Percentiles rank a stretch among this genome's conserved stretches.
Conservation (phyloP, 495 filamentous ascomycete species). For the Hypomontagnella monticulosa region DNA sequence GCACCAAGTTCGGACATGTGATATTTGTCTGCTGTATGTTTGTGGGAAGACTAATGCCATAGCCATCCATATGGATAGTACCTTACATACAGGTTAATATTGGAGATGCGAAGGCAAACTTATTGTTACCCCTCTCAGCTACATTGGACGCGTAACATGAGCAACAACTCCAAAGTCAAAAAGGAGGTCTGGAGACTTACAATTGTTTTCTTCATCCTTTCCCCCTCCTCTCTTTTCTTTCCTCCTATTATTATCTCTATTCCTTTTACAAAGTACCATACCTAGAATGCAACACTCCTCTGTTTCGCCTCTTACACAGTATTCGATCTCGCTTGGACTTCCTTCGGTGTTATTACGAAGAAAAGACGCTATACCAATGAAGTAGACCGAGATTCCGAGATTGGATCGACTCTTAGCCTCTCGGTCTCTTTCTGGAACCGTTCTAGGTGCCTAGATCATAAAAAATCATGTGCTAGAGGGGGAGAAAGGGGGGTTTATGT, state of each 20-base stretch:
- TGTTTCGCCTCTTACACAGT: neutral
- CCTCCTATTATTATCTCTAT: neutral
- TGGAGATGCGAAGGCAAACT: slow-evolving; percentile 27
- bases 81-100: neutral
- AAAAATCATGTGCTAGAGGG: slow-evolving; percentile 26
- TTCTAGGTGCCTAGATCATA: slow-evolving; percentile 4
- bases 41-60: slow-evolving; percentile 14
- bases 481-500: slow-evolving; percentile 16
- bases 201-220: neutral
- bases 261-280: neutral
- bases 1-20: slow-evolving; percentile 26
- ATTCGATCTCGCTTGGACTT: slow-evolving; percentile 18
- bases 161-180: slow-evolving; percentile 33
- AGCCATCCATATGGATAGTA: no score
- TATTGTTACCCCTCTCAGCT: slow-evolving; percentile 20
- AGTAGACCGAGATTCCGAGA: slow-evolving; percentile 35
- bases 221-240: neutral
- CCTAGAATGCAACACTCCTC: neutral
- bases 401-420: slow-evolving; percentile 21
- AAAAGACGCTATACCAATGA: slow-evolving; percentile 16
- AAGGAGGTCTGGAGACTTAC: slow-evolving; percentile 2
- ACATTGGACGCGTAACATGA: slow-evolving; percentile 35
- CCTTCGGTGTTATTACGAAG: slow-evolving; percentile 32
- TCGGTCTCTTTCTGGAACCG: slow-evolving; percentile 39
- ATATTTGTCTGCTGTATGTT: slow-evolving; percentile 18